Evolutionary conservation across 129 eudicot species (phyloP).

Genomic region (Centrapalus pauciflorus): DNA sequence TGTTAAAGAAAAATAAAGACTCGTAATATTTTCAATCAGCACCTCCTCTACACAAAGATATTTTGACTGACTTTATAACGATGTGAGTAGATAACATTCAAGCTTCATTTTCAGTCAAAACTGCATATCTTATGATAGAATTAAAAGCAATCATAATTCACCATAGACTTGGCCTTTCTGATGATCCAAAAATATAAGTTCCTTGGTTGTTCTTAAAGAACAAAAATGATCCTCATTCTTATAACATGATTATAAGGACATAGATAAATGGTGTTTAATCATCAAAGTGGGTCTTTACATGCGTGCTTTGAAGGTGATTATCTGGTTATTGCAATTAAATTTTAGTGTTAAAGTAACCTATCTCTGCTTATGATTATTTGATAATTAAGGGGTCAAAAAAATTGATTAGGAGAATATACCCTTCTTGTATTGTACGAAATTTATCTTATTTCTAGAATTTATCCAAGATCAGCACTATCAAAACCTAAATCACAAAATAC

Average conservation of each 20-base stretch:
- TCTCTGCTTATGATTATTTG: neutral
- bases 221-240: neutral
- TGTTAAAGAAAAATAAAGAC: constrained; percentile 20
- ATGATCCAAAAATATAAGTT: neutral
- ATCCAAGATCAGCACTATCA: no score
- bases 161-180: no score
- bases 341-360: neutral
- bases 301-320: neutral
- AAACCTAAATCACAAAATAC: no score
- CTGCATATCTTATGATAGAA: constrained; percentile 1
- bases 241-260: neutral
- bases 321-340: neutral
- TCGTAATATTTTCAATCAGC: constrained; percentile 13
- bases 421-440: no score
- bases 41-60: neutral
- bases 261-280: neutral
- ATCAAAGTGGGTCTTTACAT: no score
- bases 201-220: no score
- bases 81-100: neutral
- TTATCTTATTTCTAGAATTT: no score
- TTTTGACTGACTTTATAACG: neutral
- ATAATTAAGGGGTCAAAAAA: neutral
- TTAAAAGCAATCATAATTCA: neutral
- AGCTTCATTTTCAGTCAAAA: constrained; percentile 18
- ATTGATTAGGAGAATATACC: no score